Evolutionary conservation across 352 stramenopile species (phyloP), one percentile per base, ranked within the genome.

Genomic region (Phytophthora hibernalis): DNA sequence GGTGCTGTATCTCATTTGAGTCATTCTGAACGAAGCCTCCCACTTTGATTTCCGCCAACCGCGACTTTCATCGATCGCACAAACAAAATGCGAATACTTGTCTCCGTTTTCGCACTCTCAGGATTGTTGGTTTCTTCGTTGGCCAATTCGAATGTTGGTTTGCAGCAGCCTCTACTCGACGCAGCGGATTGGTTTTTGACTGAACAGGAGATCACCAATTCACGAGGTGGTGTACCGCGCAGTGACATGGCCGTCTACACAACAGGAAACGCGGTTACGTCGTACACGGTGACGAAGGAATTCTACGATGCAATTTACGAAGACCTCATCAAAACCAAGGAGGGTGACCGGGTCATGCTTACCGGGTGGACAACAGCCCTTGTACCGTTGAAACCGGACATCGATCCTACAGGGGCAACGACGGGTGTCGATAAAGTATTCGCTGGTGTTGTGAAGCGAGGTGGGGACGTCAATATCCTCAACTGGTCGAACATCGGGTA

Each of bases 401-500:
- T 59, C 0, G 57, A 75, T 5, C 50, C 53, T 3, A 61, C 58
- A 18, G 60, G 70, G 9, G 61, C 50, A 21, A 72, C 61, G 7
- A 75, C 76, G 40, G 65, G 67, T 10, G 75, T 86, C 22, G 55
- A 43, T 24, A 60, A 73, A 43, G 61, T 86, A 2, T 58, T 86
- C 12, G 59, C 72, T 3, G 63, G 72, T 12, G 53, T 77, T 35
- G 62, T 82, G 20, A 48, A 71, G n/a, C 72, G 70, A 10, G 65
- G 73, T 18, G 79, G 72, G 16, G 77, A 79, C 43, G 62, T 88
- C 49, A 73, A 82, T 37, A 64, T 77, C 28, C 76, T 91, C 18
- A 79, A 76, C 11, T 91, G 79, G 82, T 65, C 66, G 30, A 92
- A 89, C 43, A 48, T 82, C 5, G 61, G 80, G 5, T 78, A 90